Evolutionary conservation across 1,139 yeast species (phyloP), one percentile per base, ranked within the genome.

Genomic region (Candida glucosophila): DNA sequence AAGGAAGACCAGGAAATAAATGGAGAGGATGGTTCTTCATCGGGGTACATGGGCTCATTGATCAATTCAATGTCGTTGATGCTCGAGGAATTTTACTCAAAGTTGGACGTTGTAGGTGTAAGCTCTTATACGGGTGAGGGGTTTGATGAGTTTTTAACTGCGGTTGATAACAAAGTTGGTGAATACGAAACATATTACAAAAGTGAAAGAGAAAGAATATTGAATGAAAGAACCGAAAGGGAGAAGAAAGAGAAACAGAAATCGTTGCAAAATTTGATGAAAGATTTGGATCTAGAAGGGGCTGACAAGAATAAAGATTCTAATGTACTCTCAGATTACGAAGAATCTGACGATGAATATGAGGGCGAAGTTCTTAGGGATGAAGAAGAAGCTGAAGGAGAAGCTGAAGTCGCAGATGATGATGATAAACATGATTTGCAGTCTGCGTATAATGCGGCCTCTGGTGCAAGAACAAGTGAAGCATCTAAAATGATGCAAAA

Each of bases 31-130:
- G 81, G 81, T 12, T 64, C 74, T 40, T 81, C 88, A 2, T 76
- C 90, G 2, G 96, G 96, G 3, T 92, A 90, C 53, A 90, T 92
- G 98, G 76, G 85, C 27, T 83, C 95, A 2, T 62, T 92, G 28
- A 82, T 92, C 35, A 88, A 88, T 53, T 85, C 95, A 3, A 82
- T 92, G 95, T 81, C 95, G 14, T 65, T 92, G 40, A 86, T 92
- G 88, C 62, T 92, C 37, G 99, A 92, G 49, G 98, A 92, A 47
- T 92, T 92, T 46, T 92, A 92, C 52, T 79, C 93, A 1, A 92
- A 88, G 34, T 58, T 92, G 37, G 98, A 90, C 47, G 83, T 86
- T 30, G 95, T 83, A 22, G 79, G 88, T 9, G 95, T 86, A 9
- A 82, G 95, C 27, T 75, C 97, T 17, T 79, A 75, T 44, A 88